Percentiles rank a stretch among this genome's conserved stretches.
phyloP scores from a whole-genome alignment of 2,329 filamentous ascomycete species.

The Fusarium bulbicola region DNA sequence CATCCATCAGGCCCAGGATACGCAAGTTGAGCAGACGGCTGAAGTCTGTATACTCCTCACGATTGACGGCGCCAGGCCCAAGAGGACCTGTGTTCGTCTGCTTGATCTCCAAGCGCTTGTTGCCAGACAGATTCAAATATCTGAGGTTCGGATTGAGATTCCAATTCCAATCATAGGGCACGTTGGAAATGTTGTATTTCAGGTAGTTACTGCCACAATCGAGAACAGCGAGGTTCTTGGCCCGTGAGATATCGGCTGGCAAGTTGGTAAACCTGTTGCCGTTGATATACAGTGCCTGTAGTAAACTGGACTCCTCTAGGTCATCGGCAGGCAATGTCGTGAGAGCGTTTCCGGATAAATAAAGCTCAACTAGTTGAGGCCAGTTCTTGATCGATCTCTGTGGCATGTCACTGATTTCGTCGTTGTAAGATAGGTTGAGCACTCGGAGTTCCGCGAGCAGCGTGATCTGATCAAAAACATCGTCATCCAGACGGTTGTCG shows the following conservation, averaged over 20 bases:
- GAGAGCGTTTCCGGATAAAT: conserved; percentile 93
- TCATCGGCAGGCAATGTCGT: conserved; percentile 93
- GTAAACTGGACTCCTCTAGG: conserved; percentile 84
- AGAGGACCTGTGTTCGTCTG: conserved; percentile 61
- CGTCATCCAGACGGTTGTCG: conserved; percentile 93
- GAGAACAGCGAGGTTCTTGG: conserved; percentile 88
- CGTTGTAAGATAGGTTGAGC: conserved; percentile 94
- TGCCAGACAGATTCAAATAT: conserved; percentile 95
- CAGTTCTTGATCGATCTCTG: conserved; percentile 87
- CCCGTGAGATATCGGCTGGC: conserved; percentile 92
- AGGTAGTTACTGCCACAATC: conserved; percentile 95
- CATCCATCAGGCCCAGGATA: conserved; percentile 95
- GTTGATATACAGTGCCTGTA: conserved; percentile 94
- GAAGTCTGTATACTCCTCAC: conserved; percentile 83
- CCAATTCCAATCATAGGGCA: conserved; percentile 99
- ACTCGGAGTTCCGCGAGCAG: conserved; percentile 84
- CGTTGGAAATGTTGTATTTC: conserved; percentile 99
- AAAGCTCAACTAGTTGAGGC: conserved; percentile 90
- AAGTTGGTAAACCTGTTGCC: conserved; percentile 97
- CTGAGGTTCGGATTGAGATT: conserved; percentile 96
- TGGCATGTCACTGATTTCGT: conserved; percentile 86
- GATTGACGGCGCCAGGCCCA: conserved; percentile 63
- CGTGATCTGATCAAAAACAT: conserved; percentile 91
- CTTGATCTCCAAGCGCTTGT: conserved; percentile 94
- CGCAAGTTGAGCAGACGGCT: conserved; percentile 83